A percentile compares a stretch with the other conserved stretches of the same genome.
phyloP scores from a whole-genome alignment of 768 basidiomycete genomes.

The Leccinellum rugosiceps region DNA sequence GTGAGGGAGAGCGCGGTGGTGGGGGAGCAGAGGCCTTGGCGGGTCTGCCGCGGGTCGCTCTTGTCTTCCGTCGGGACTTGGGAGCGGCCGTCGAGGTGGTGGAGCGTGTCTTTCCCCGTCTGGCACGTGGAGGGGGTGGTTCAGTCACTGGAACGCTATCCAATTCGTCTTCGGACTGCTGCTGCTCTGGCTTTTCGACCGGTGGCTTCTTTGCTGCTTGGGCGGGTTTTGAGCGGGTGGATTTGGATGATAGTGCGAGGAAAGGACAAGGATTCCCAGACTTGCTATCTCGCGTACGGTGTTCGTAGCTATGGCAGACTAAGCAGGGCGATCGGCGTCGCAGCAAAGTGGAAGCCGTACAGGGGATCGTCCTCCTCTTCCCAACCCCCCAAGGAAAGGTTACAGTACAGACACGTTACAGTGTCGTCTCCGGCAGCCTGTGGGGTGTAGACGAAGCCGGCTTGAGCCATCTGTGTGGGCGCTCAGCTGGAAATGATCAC shows the following conservation, averaged over 20 bases:
- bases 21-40: conserved; percentile 14
- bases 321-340: neutral
- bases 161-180: conserved; percentile 27
- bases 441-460: conserved; percentile 84
- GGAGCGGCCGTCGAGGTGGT: conserved; percentile 20
- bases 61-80: conserved; percentile 26
- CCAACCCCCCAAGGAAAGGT: conserved; percentile 80
- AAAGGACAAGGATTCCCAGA: conserved; percentile 42
- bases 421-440: conserved; percentile 68
- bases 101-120: conserved; percentile 18
- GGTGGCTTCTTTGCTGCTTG: conserved; percentile 25
- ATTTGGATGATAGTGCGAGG: conserved; percentile 34
- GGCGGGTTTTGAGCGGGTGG: conserved; percentile 31
- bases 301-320: conserved; percentile 56
- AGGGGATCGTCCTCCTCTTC: conserved; percentile 81
- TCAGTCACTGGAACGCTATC: conserved; percentile 10
- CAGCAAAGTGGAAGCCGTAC: conserved; percentile 43
- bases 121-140: conserved; percentile 12
- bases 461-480: conserved; percentile 65
- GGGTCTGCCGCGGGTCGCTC: conserved; percentile 20
- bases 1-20: conserved; percentile 15
- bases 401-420: conserved; percentile 84
- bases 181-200: conserved; percentile 1
- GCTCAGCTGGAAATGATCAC: neutral
- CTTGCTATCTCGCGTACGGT: conserved; percentile 62